Conservation (phyloP, 164 flowering plant genomes). For the Warburgia ugandensis region DNA sequence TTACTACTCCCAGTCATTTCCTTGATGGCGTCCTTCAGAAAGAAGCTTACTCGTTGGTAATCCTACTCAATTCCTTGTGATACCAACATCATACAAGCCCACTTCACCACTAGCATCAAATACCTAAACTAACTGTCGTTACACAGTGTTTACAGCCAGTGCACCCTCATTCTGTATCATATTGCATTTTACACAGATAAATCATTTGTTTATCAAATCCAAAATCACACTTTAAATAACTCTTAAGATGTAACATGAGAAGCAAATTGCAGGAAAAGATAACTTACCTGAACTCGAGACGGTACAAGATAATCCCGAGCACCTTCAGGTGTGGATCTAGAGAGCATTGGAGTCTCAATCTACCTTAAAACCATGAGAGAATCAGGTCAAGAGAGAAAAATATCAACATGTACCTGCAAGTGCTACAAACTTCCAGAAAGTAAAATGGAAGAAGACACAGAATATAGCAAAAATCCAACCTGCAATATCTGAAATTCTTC, state of each 20-base stretch:
- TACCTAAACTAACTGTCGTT: too few species aligned
- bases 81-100: too few species aligned
- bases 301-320: slow-evolving; percentile 98
- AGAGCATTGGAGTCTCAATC: slow-evolving; percentile 96
- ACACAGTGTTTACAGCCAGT: too few species aligned
- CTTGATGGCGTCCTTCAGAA: too few species aligned
- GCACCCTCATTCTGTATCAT: too few species aligned
- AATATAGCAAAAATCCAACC: neutral
- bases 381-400: slow-evolving; percentile 24
- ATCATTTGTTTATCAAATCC: too few species aligned
- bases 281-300: slow-evolving; percentile 84
- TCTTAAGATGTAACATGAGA: neutral
- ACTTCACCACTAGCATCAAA: too few species aligned
- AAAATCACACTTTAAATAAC: neutral
- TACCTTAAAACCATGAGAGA: slow-evolving; percentile 53
- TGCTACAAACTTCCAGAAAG: neutral
- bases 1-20: too few species aligned
- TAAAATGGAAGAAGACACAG: neutral
- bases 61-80: too few species aligned
- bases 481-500: too few species aligned
- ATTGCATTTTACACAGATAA: too few species aligned
- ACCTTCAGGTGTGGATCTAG: slow-evolving; percentile 96
- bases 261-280: slow-evolving; percentile 3
- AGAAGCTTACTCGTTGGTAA: too few species aligned
- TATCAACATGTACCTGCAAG: neutral